Evolutionary conservation across 495 filamentous ascomycete genomes (phyloP), one percentile per base, ranked within the genome.

Genomic region (Hypomontagnella submonticulosa): DNA sequence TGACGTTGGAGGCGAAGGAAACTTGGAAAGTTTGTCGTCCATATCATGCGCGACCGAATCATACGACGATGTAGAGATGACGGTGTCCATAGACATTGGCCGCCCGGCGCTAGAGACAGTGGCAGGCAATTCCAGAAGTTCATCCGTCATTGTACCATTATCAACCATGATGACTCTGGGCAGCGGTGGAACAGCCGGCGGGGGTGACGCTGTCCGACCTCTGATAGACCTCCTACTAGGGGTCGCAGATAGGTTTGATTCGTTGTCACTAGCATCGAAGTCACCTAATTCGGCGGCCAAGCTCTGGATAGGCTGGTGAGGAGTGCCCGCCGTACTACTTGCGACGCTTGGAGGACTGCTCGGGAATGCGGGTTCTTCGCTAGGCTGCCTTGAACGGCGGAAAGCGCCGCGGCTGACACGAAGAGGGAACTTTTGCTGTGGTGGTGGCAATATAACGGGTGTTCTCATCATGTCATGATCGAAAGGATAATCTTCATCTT

Each of bases 281-380:
- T 92, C 89, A 15, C 87, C 92, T 42, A 99, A 84, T 71, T 99
- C 95, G 16, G 93, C 92, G 73, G 92, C 96, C 57, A 99, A 78
- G 71, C 89, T 97, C 77, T 97, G 91, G 2, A 86, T 86, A 63
- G 80, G 83, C 42, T 81, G 78, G 15, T 83, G 78, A 19, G 85
- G 82, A 18, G 79, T 85, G 18, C 77, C 81, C 53, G 77, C 71
- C 41, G 70, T 77, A 67, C 77, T 83, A 61, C 73, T 78, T 43
- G 77, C 77, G 66, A 87, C 79, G 70, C 87, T 89, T 16, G 80
- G 80, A 10, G 87, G 85, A 33, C 81, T 83, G 75, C 80, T 79
- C 32, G 71, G 73, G 55, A 80, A 55, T 12, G 58, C 49, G 5
- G 85, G 85, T 37, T 88, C 87, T 61, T 91, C 90, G 58, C 88